Evolutionary conservation across 345 rosid genomes (phyloP), one percentile per base, ranked within the genome.

Genomic region (Noccaea caerulescens): DNA sequence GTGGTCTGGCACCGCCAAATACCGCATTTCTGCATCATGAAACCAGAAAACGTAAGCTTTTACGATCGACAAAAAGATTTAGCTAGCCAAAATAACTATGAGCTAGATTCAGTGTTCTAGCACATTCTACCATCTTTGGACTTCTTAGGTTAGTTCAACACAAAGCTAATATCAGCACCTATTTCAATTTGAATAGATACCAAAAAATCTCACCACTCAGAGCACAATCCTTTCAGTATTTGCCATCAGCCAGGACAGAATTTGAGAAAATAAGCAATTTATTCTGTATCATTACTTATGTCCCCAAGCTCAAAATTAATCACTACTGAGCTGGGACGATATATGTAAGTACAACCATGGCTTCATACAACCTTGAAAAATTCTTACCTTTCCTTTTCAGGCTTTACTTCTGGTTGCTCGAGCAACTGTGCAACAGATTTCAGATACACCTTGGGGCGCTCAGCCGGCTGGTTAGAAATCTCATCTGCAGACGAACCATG

Each of bases 1-100:
- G 81, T 25, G 96, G 96, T 33, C 88, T 87, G 53, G 96, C 96
- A 80, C 93, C 93, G 23, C 97, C 96, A 79, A 87, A 91, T 49
- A 88, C 81, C 4, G 79, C 67, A 68, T 68, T 81, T 84, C 97
- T 91, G 93, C 87, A 77, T 10, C 72, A 64, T 3, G n/a, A 54
- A 70, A 73, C 49, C 72, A 39, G 45, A 66, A 30, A 43, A 25
- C 2, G 10, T 75, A 38, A 71, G 77, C 30, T 27, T 27, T 27
- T 27, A 27, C 4, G 0, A 27, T 27, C 30, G 30, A 27, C 30
- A 27, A 27, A 27, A 27, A 27, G 30, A 27, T 27, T 20, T 27
- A 62, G 62, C 54, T 71, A 51, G 16, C 7, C 1, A 39, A 72
- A 10, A 36, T 25, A 52, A 13, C 43, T 75, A 36, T 27, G 63